These are phyloP conservation scores for Flammula alnicola DNA, from an alignment of 1,284 basidiomycete species.

Conservation along the genomic window DNA sequence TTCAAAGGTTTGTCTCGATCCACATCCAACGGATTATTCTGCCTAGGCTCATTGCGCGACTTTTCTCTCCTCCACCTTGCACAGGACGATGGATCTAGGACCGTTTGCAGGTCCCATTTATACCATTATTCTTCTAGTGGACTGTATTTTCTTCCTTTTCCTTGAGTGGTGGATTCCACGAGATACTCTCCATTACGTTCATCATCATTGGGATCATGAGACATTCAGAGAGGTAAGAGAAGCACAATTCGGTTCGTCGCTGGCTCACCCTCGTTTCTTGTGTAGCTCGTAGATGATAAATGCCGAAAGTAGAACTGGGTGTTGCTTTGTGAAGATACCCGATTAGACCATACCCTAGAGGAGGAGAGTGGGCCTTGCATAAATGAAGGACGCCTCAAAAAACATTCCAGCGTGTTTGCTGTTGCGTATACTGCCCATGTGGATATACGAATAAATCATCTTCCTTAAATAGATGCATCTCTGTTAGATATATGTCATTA, in stretches of 20 bases:
- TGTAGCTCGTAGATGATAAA: slow-evolving; percentile 2
- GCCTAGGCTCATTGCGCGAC: background rate
- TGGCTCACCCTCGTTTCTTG: too few species aligned
- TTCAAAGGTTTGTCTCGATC: slow-evolving; percentile 59
- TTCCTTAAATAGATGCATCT: too few species aligned
- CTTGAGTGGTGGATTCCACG: slow-evolving; percentile 80
- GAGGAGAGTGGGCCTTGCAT: too few species aligned
- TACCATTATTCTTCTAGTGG: slow-evolving; percentile 78
- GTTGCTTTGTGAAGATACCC: too few species aligned
- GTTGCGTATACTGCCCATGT: too few species aligned
- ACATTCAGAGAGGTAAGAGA: slow-evolving; percentile 32
- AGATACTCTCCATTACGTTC: slow-evolving; percentile 71
- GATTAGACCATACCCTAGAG: too few species aligned
- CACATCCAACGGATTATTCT: background rate
- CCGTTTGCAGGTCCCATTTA: slow-evolving; percentile 80
- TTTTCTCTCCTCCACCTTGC: slow-evolving; percentile 6
- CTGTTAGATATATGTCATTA: too few species aligned
- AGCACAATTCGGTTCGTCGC: too few species aligned
- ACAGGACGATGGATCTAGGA: slow-evolving; percentile 73
- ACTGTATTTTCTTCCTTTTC: slow-evolving; percentile 78
- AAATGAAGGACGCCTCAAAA: too few species aligned
- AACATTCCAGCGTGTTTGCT: too few species aligned
- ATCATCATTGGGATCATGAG: slow-evolving; percentile 37
- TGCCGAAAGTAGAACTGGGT: too few species aligned
- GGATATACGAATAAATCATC: too few species aligned